Conservation (phyloP, 164 flowering plant genomes). For the Amborella trichopoda region DNA sequence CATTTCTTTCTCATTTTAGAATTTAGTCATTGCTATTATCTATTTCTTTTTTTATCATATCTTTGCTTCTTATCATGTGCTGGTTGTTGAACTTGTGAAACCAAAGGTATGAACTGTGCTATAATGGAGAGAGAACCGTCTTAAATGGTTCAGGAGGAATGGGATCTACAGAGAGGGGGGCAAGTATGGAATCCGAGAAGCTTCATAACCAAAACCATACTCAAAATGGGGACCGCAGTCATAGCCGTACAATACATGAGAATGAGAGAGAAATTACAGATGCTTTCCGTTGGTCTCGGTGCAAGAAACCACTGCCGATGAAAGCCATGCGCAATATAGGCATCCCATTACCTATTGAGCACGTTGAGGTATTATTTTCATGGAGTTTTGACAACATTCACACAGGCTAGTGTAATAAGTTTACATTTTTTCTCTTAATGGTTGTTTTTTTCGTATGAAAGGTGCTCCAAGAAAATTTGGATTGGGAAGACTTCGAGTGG, state of each 20-base stretch:
- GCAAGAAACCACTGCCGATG: conserved; percentile 86
- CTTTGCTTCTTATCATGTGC: no score
- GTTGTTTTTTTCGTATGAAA: conserved; percentile 10
- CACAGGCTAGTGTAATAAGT: no score
- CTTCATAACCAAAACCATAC: conserved; percentile 32
- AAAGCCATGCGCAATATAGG: conserved; percentile 68
- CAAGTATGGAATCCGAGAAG: conserved; percentile 44
- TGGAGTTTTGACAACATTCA: no score
- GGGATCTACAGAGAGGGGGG: conserved; percentile 23
- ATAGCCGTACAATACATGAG: not conserved
- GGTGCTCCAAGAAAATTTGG: conserved; percentile 84
- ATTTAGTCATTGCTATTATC: no score
- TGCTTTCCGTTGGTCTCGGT: conserved; percentile 82
- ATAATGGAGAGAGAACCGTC: conserved; percentile 64
- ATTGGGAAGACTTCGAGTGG: conserved; percentile 97
- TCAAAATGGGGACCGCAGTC: conserved; percentile 40
- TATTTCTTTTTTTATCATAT: no score
- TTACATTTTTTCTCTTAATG: not conserved
- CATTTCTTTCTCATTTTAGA: no score
- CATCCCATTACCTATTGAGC: conserved; percentile 71
- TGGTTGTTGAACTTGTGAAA: no score
- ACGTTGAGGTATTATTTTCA: conserved; percentile 54
- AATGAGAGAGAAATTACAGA: conserved; percentile 51
- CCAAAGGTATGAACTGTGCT: conserved; percentile 95
- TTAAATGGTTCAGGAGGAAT: conserved; percentile 19